Evolutionary conservation across 345 rosid genomes (phyloP), one percentile per base, ranked within the genome.

Genomic region (Gossypium ekmanianum): DNA sequence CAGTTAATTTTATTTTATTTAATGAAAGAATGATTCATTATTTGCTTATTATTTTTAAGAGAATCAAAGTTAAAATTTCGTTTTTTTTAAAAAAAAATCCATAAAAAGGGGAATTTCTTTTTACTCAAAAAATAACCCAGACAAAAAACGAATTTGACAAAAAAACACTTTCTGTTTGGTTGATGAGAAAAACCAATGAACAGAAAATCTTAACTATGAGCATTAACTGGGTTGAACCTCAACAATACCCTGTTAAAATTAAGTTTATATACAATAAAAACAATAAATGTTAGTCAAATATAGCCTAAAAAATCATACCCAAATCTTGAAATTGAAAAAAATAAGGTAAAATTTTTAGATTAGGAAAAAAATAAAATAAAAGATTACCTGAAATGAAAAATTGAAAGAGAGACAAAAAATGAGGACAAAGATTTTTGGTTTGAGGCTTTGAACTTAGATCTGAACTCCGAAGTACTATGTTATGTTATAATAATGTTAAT

Each of bases 191-290:
- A 72, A 52, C 41, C 44, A 20, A 55, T 41, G 9, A 8, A 74
- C 47, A 41, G 57, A 48, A 57, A 56, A 27, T 27, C 39, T 17
- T 52, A 52, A 34, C 41, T 52, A 6, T 7, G 20, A 18, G 39
- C 20, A 72, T 44, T 73, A 44, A 58, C 76, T 59, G 62, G 67
- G 57, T 73, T 45, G 76, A 73, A 65, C 68, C 52, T 44, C 20
- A 16, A 73, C 29, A 12, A 22, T 16, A 10, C 55, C 6, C 17
- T 45, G n/a, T 14, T 16, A 45, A 67, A 64, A 41, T 65, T 43
- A 61, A 27, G 2, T 5, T 7, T 61, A 59, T 5, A 9, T 1
- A 41, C 1, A 41, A 72, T 4, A 3, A 7, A 2, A 29, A n/a
- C 2, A 39, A 12, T 22, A 20, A 6, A 52, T 7, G 10, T 57